Base-by-base conservation (phyloP, 306 rosid genomes). In the Quercus variabilis region DNA sequence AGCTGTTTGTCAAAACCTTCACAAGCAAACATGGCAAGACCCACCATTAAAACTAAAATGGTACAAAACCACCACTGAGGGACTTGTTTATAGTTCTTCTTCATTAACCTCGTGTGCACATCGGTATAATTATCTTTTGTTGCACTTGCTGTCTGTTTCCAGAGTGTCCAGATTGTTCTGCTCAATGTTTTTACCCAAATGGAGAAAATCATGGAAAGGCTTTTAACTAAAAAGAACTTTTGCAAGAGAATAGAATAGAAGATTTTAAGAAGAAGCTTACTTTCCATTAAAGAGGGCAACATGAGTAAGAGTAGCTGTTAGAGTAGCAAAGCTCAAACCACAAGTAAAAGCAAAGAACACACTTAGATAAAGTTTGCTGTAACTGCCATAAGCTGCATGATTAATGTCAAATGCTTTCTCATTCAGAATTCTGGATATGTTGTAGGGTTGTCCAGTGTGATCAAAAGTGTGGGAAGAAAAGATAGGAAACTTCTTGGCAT, bases 241-340 rank as follows among this genome's bases (percentile, higher is more conserved):
- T 33, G 5, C 6, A 55, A 41, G 46, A 38, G n/a, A n/a, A n/a
- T n/a, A n/a, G n/a, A n/a, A n/a, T n/a, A n/a, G n/a, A n/a, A n/a
- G n/a, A n/a, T n/a, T 4, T 43, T 43, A 26, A 26, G 28, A 25
- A 46, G 21, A 41, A 8, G 76, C 92, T 84, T 84, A 92, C 98
- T 84, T 83, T 81, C 98, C 97, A 70, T 95, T 91, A 90, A 92
- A 95, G 79, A 95, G 94, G 35, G 35, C 64, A 68, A 92, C 99
- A 74, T 94, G 97, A 1, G 97, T 81, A 69, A 92, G 7, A 14
- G 97, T 94, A 63, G 97, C 91, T 0, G 93, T 74, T 7, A 92
- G 80, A 79, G 84, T 73, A 3, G 99, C 97, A 31, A 91, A 94
- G 88, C 92, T 89, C 88, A 94, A 57, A 15, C 99, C 99, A 41